A percentile compares a stretch with the other conserved stretches of the same genome.
Evolutionary conservation across 2,329 filamentous ascomycete species (phyloP).

Genomic region (Colletotrichum aenigma): DNA sequence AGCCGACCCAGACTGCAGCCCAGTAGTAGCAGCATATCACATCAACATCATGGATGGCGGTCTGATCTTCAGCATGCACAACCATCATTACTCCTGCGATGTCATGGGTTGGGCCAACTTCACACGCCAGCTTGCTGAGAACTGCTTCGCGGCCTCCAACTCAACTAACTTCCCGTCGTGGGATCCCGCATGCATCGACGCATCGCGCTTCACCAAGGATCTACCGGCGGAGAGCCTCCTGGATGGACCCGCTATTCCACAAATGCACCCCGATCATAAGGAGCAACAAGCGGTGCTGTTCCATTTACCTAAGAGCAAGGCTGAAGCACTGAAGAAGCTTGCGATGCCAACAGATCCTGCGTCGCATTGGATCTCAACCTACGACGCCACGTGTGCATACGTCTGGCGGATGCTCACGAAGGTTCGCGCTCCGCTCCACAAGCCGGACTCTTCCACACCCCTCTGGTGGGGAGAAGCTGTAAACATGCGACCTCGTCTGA

Average conservation of each 20-base stretch:
- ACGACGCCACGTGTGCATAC: conserved; percentile 45
- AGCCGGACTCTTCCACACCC: not conserved
- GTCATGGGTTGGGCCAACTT: conserved; percentile 44
- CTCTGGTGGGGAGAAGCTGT: not conserved
- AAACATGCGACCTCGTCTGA: not conserved
- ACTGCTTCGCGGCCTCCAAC: conserved; percentile 38
- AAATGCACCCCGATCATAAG: conserved; percentile 32
- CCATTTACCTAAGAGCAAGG: not conserved
- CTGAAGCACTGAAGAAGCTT: not conserved
- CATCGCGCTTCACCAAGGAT: conserved; percentile 34
- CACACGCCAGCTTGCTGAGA: conserved; percentile 45
- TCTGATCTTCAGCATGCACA: conserved; percentile 43
- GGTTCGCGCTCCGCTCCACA: conserved; percentile 34
- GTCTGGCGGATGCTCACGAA: conserved; percentile 42
- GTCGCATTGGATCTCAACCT: conserved; percentile 46
- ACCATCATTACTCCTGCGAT: conserved; percentile 47
- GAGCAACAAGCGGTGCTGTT: not conserved
- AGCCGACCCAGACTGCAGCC: conserved; percentile 35
- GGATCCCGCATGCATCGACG: conserved; percentile 37
- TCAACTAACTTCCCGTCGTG: conserved; percentile 33
- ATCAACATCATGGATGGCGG: conserved; percentile 44
- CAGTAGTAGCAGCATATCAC: conserved; percentile 39
- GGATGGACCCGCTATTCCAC: conserved; percentile 30
- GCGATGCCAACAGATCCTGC: conserved; percentile 31
- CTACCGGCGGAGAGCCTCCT: conserved; percentile 30